These are phyloP conservation scores for Dendrocalamus sinicus DNA, from an alignment of 176 grass and related monocot species.

Conservation along the genomic window DNA sequence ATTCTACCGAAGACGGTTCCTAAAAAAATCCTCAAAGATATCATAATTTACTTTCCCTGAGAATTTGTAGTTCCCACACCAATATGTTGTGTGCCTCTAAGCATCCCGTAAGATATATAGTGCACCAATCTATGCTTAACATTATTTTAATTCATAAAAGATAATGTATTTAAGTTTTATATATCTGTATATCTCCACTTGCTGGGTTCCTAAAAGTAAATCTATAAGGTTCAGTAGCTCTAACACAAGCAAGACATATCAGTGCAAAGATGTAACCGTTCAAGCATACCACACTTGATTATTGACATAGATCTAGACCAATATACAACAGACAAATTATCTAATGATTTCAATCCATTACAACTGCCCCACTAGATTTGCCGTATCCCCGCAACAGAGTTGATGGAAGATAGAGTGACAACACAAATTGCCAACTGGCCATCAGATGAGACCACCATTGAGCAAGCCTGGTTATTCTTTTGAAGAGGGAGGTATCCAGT, in stretches of 20 bases:
- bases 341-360: background rate
- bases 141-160: background rate
- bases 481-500: background rate
- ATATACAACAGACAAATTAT: background rate
- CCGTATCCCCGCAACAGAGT: background rate
- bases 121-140: background rate
- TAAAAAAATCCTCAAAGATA: background rate
- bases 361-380: background rate
- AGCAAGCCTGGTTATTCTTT: background rate
- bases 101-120: background rate
- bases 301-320: background rate
- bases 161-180: background rate
- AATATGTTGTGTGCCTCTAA: background rate
- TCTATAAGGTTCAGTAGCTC: background rate
- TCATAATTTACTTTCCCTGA: background rate
- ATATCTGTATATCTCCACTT: background rate
- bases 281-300: conserved; percentile 7
- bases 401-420: background rate
- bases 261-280: background rate
- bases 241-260: background rate
- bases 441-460: conserved; percentile 2
- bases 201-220: background rate
- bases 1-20: background rate
- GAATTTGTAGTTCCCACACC: conserved; percentile 12
- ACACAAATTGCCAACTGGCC: too few species aligned